Evolutionary conservation across 169 alveolate species (phyloP).

Genomic region (Plasmodium falciparum): DNA sequence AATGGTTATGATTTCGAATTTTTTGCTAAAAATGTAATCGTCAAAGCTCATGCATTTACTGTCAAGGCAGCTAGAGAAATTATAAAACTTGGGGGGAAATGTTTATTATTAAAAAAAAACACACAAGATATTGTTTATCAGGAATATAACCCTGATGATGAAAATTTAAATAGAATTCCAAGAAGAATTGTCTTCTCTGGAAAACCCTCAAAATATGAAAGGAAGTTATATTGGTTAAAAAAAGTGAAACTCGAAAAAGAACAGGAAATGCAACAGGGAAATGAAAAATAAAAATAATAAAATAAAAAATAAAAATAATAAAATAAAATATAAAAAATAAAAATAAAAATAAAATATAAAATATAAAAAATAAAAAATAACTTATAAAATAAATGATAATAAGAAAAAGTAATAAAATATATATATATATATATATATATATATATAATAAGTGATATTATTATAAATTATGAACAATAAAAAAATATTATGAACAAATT

Average conservation of each 20-base stretch:
- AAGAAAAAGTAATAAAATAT: no score
- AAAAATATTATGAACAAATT: no score
- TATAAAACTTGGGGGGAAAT: constrained; percentile 82
- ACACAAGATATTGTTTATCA: constrained; percentile 85
- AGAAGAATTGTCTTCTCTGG: constrained; percentile 83
- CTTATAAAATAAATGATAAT: no score
- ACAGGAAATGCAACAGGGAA: not conserved
- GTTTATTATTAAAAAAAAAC: constrained; percentile 81
- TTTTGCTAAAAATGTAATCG: constrained; percentile 64
- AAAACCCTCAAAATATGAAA: constrained; percentile 83
- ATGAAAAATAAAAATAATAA: no score
- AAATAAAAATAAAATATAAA: no score
- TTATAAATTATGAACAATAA: no score
- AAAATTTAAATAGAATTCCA: constrained; percentile 78
- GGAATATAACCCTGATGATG: constrained; percentile 83
- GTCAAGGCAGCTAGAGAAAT: constrained; percentile 85
- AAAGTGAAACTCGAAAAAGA: constrained; percentile 15
- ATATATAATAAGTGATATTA: no score
- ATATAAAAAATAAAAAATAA: no score
- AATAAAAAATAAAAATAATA: no score
- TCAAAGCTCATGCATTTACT: constrained; percentile 85
- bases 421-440: no score
- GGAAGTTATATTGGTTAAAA: constrained; percentile 42
- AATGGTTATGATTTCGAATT: constrained; percentile 67
- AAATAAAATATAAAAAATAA: no score